phyloP scores from a whole-genome alignment of 1,139 yeast species.

The Diutina ranongensis region DNA sequence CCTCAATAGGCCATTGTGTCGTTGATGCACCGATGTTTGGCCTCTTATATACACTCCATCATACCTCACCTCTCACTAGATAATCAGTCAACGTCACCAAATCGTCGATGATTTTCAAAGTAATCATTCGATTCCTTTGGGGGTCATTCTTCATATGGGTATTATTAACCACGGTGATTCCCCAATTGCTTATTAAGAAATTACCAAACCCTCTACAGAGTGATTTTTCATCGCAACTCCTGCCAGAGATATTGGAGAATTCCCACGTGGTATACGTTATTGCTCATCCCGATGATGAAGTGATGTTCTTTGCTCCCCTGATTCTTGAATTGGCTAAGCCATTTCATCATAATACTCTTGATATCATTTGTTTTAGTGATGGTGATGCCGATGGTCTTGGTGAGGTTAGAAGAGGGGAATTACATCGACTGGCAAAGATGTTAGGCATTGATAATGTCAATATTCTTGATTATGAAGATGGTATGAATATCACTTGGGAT shows the following conservation, averaged over 20 bases:
- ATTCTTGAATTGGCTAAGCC: conserved; percentile 41
- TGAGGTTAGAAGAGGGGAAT: conserved; percentile 43
- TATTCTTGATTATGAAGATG: conserved; percentile 52
- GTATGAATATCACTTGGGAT: conserved; percentile 66
- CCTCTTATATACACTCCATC: background rate
- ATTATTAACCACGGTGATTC: conserved; percentile 27
- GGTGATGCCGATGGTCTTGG: conserved; percentile 76
- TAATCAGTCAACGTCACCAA: too few species aligned
- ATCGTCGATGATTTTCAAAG: conserved; percentile 14
- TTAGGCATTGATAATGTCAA: conserved; percentile 44
- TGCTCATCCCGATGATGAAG: conserved; percentile 98
- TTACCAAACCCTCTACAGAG: background rate
- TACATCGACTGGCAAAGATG: conserved; percentile 42
- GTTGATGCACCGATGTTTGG: background rate
- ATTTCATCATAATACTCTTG: conserved; percentile 37
- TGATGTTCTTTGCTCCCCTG: conserved; percentile 92
- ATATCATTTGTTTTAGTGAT: conserved; percentile 59
- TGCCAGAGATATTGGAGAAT: background rate
- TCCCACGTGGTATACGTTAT: conserved; percentile 26
- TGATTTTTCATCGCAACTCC: background rate
- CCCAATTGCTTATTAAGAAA: conserved; percentile 17
- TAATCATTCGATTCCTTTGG: conserved; percentile 11
- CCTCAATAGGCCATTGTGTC: background rate
- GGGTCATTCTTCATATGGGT: conserved; percentile 25
- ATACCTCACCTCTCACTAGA: conserved; percentile 8